Evolutionary conservation across 371 early-diverging fungal species (phyloP).

Genomic region (Lichtheimia ramosa): DNA sequence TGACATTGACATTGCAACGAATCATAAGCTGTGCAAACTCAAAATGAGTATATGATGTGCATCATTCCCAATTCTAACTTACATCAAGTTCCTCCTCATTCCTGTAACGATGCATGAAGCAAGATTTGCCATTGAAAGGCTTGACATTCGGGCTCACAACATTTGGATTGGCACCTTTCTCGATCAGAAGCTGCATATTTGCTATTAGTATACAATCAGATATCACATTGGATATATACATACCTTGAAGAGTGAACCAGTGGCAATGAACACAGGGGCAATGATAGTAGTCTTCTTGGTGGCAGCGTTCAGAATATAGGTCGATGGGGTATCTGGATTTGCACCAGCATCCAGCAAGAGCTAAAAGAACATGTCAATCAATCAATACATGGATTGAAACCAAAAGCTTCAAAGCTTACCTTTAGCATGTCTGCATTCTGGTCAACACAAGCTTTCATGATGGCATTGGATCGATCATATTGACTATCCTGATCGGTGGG

Average conservation of each 20-base stretch:
- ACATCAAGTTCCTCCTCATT: constrained; percentile 1
- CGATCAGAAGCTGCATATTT: constrained; percentile 19
- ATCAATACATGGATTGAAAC: no score
- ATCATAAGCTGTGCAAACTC: constrained; percentile 30
- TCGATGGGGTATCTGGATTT: constrained; percentile 11
- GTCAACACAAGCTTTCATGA: constrained; percentile 25
- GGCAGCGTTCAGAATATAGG: neutral
- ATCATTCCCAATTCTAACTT: no score
- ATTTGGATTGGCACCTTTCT: constrained; percentile 26
- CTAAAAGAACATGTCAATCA: constrained; percentile 4
- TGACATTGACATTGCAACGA: constrained; percentile 31
- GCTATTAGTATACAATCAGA: neutral
- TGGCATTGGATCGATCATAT: constrained; percentile 26
- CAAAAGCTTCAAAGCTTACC: neutral
- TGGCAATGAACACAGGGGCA: constrained; percentile 4
- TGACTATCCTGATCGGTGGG: constrained; percentile 30
- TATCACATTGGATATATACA: neutral
- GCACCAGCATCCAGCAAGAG: constrained; percentile 16
- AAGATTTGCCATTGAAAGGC: constrained; percentile 19
- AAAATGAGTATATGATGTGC: constrained; percentile 20
- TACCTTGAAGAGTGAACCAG: constrained; percentile 2
- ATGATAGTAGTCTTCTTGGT: neutral
- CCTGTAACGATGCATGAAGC: constrained; percentile 23
- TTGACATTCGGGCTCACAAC: constrained; percentile 14
- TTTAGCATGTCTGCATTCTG: neutral